Evolutionary conservation across 305 asterid genomes (phyloP), one percentile per base, ranked within the genome.

Genomic region (Rubia tinctorum): DNA sequence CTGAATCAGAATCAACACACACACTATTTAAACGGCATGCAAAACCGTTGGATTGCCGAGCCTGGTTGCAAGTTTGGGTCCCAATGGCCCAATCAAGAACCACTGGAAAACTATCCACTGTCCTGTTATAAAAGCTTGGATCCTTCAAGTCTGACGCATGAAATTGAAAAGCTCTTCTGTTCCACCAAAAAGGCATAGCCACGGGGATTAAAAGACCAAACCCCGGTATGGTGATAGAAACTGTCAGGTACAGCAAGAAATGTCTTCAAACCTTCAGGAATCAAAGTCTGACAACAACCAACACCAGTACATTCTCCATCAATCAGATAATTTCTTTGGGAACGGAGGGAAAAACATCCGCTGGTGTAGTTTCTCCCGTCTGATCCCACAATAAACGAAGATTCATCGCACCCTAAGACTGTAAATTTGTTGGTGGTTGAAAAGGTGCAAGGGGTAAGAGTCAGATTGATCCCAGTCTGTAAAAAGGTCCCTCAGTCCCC

Each of bases 171-270:
- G 17, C 55, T 49, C 7, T 74, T 68, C 45, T 62, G 34, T 42
- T 91, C 96, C 1, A 84, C 95, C 0, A 91, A 80, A 68, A 91
- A 91, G 2, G 95, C 88, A 74, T 86, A 86, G 0, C 91, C 84
- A 40, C 96, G 88, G 0, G 75, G 80, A n/a, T 74, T 20, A 55
- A 82, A 90, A 11, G 86, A 68, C 72, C 67, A 68, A 0, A 87
- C 73, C 0, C 9, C 0, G 0, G 22, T 60, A 58, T 88, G 89
- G 0, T 42, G 42, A 0, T 37, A 1, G 20, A 75, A 2, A 6
- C 77, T 58, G 2, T 8, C 20, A 7, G 82, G 18, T 2, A 0
- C 0, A 2, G 81, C 43, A 7, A 15, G 1, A 8, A 79, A 80
- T 9, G 1, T 5, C 78, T 73, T 79, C 5, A 87, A 39, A 0